Percentiles rank a stretch among this genome's conserved stretches.
Conservation (phyloP, 495 filamentous ascomycete species). For the Lasiosphaeria miniovina region DNA sequence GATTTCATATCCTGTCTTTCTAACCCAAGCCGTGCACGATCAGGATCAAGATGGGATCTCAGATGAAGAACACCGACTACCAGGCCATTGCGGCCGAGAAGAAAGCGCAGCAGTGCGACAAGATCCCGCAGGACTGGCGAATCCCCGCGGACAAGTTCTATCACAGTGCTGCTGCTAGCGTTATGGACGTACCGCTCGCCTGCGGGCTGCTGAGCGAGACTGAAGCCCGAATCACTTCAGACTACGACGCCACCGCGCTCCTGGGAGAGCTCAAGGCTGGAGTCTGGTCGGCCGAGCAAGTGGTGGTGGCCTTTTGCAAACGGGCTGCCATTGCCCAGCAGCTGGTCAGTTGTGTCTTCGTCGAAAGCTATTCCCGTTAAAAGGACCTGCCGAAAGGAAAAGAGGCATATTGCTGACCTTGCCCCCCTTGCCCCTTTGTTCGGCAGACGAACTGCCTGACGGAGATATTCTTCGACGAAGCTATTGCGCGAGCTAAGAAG, state of each 20-base stretch:
- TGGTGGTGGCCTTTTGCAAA: constrained; percentile 50
- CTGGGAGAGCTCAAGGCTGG: too few relatives aligned
- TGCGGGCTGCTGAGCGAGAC: not conserved
- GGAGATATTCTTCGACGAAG: constrained; percentile 62
- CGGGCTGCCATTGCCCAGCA: constrained; percentile 43
- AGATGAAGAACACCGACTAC: not conserved
- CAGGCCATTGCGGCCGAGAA: not conserved
- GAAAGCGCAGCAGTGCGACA: not conserved
- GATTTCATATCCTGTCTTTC: too few relatives aligned
- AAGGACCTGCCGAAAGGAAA: too few relatives aligned
- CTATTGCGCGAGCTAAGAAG: constrained; percentile 52
- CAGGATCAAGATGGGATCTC: too few relatives aligned
- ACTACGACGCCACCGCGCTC: too few relatives aligned
- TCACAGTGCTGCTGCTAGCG: too few relatives aligned
- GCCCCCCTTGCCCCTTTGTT: too few relatives aligned
- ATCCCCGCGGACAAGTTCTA: not conserved
- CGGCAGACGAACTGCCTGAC: constrained; percentile 50
- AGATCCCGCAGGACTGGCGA: not conserved
- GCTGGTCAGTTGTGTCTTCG: constrained; percentile 8
- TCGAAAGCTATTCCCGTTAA: too few relatives aligned
- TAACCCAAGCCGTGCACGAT: too few relatives aligned
- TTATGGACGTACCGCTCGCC: not conserved
- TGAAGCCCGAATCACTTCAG: constrained; percentile 34
- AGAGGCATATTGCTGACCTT: too few relatives aligned
- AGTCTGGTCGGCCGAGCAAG: too few relatives aligned